A percentile compares a stretch with the other conserved stretches of the same genome.
Conservation (phyloP, 1,139 yeast genomes). For the Geotrichum fermentans region DNA sequence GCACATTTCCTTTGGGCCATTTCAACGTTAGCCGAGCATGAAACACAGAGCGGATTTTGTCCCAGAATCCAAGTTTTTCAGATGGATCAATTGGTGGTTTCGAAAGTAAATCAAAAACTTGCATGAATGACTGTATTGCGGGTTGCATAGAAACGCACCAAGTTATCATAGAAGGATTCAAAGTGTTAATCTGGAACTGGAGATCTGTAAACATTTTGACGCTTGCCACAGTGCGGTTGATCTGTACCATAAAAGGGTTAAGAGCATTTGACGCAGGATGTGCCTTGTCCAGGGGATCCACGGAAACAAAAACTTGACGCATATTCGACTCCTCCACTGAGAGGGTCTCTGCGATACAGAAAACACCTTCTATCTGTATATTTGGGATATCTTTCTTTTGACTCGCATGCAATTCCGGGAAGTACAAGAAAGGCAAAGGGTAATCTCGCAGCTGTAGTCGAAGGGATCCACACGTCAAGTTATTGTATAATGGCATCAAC, state of each 20-base stretch:
- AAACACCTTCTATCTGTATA: slow-evolving; percentile 44
- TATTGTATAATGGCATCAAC: slow-evolving; percentile 57
- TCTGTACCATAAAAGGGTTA: slow-evolving; percentile 51
- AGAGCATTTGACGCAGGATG: slow-evolving; percentile 19
- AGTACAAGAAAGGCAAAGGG: slow-evolving; percentile 53
- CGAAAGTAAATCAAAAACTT: slow-evolving; percentile 75
- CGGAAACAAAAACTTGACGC: slow-evolving; percentile 58
- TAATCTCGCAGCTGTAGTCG: slow-evolving; percentile 60
- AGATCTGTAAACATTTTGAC: slow-evolving; percentile 68
- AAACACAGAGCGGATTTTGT: slow-evolving; percentile 55
- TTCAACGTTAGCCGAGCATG: slow-evolving; percentile 51
- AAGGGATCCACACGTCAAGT: slow-evolving; percentile 48
- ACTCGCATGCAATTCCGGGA: slow-evolving; percentile 38
- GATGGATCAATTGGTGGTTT: slow-evolving; percentile 82
- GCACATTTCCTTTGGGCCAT: slow-evolving; percentile 49
- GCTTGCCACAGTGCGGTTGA: slow-evolving; percentile 73
- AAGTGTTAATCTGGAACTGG: slow-evolving; percentile 51
- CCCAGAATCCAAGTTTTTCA: slow-evolving; percentile 78
- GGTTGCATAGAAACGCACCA: slow-evolving; percentile 89
- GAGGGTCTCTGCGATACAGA: slow-evolving; percentile 54
- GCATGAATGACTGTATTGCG: slow-evolving; percentile 75
- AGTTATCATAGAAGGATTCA: slow-evolving; percentile 60
- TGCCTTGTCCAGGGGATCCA: slow-evolving; percentile 44
- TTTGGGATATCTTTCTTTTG: slow-evolving; percentile 36
- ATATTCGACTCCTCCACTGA: slow-evolving; percentile 46